These are phyloP conservation scores for Neurospora tetraspora DNA, from an alignment of 495 filamentous ascomycete species.

Conservation along the genomic window DNA sequence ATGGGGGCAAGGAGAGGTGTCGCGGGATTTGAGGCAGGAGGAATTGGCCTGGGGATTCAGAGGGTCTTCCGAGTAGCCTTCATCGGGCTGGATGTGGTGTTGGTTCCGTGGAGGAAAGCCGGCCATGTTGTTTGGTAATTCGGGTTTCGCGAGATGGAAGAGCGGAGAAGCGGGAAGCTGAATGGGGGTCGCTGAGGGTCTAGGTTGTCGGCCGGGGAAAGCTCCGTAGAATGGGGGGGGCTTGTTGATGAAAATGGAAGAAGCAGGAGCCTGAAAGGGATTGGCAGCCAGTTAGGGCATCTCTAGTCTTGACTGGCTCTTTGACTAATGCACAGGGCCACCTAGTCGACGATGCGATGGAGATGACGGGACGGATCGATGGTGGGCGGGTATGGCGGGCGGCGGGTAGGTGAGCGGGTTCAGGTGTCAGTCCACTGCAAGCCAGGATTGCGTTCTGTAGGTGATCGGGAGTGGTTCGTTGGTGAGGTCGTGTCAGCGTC, in stretches of 20 bases:
- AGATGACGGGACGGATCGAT: not conserved
- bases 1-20: slow-evolving; percentile 13
- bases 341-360: not conserved
- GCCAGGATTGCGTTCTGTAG: not conserved
- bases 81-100: slow-evolving; percentile 38
- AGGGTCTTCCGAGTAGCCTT: slow-evolving; percentile 50
- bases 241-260: not conserved
- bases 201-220: not conserved
- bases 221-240: not conserved
- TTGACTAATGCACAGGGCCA: not conserved
- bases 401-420: not conserved
- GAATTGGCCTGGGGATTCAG: slow-evolving; percentile 27
- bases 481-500: not conserved
- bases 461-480: not conserved
- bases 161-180: not conserved
- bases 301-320: not conserved
- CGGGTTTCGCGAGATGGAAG: not conserved
- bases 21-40: slow-evolving; percentile 14
- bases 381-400: not conserved
- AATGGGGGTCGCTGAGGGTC: not conserved
- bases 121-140: slow-evolving; percentile 12
- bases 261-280: too few species aligned
- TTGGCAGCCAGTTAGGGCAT: not conserved
- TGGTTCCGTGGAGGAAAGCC: slow-evolving; percentile 13
- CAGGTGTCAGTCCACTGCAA: not conserved